phyloP scores from a whole-genome alignment of 352 stramenopile genomes.

The Globisporangium radiosum region DNA sequence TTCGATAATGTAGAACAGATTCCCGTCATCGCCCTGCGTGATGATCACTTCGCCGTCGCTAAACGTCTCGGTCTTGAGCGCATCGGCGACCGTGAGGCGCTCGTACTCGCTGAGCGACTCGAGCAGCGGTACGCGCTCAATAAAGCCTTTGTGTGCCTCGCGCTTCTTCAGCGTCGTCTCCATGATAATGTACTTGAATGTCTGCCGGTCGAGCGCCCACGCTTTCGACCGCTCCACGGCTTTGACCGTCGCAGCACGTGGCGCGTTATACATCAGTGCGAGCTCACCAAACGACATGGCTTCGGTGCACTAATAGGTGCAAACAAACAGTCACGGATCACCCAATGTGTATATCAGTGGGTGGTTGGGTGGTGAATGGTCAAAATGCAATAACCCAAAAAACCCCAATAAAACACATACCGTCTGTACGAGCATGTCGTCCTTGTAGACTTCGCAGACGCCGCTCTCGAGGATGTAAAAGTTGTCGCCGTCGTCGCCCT shows the following conservation, averaged over 20 bases:
- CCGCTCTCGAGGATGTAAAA: constrained; percentile 95
- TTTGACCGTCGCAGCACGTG: constrained; percentile 93
- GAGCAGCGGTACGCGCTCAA: constrained; percentile 86
- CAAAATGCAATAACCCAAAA: not conserved
- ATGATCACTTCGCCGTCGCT: constrained; percentile 89
- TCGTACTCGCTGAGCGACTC: constrained; percentile 88
- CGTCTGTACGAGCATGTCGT: constrained; percentile 79
- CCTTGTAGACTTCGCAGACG: constrained; percentile 87
- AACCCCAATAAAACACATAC: constrained; percentile 18
- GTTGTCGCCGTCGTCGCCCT: constrained; percentile 89
- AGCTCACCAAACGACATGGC: constrained; percentile 95
- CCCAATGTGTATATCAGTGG: not conserved
- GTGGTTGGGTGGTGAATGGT: not conserved
- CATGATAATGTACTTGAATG: constrained; percentile 91
- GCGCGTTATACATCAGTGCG: constrained; percentile 96
- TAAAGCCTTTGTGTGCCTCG: constrained; percentile 84
- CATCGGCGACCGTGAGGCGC: constrained; percentile 84
- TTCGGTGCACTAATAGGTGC: constrained; percentile 52
- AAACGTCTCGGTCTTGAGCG: constrained; percentile 78
- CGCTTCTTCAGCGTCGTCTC: constrained; percentile 88
- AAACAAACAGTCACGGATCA: not conserved
- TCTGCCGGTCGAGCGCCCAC: constrained; percentile 88
- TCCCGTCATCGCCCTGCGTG: constrained; percentile 80
- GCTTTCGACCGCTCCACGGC: constrained; percentile 87
- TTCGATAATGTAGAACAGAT: constrained; percentile 90